These are phyloP conservation scores for Clitoria ternatea DNA, from an alignment of 306 rosid genomes.

Conservation along the genomic window DNA sequence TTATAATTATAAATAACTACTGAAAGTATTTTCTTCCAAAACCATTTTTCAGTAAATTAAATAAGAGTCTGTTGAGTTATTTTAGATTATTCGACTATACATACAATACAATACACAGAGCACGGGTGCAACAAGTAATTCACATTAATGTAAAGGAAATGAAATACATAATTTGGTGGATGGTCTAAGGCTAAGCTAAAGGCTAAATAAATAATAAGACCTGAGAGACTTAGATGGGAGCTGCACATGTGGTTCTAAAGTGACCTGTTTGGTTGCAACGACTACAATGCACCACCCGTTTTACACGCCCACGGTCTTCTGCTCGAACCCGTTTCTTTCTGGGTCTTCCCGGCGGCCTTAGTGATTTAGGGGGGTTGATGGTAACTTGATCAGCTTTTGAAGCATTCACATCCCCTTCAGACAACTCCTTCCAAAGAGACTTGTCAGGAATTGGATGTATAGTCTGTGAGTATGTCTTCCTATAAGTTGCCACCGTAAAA, in stretches of 20 bases:
- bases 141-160: conserved; percentile 26
- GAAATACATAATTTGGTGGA: conserved; percentile 21
- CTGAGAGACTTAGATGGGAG: conserved; percentile 52
- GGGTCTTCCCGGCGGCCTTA: conserved; percentile 77
- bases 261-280: conserved; percentile 93
- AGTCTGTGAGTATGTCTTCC: conserved; percentile 85
- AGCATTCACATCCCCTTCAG: conserved; percentile 50
- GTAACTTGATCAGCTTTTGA: conserved; percentile 36
- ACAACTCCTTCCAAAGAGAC: conserved; percentile 70
- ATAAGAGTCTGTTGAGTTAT: background rate
- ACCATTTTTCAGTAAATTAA: background rate
- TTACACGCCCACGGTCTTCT: conserved; percentile 81
- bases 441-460: conserved; percentile 89
- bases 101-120: conserved; percentile 28
- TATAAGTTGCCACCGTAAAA: conserved; percentile 77
- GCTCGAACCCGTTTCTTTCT: conserved; percentile 84
- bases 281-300: conserved; percentile 89
- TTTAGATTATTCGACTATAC: background rate
- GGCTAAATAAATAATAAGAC: conserved; percentile 31
- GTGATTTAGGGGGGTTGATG: conserved; percentile 80
- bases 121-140: conserved; percentile 16
- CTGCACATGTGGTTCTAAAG: conserved; percentile 89
- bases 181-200: conserved; percentile 38
- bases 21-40: too few species aligned
- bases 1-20: too few species aligned